Percentiles rank a stretch among this genome's conserved stretches.
These are phyloP conservation scores for Cryptosporidium canis DNA, from an alignment of 169 alveolate species.

Conservation along the genomic window DNA sequence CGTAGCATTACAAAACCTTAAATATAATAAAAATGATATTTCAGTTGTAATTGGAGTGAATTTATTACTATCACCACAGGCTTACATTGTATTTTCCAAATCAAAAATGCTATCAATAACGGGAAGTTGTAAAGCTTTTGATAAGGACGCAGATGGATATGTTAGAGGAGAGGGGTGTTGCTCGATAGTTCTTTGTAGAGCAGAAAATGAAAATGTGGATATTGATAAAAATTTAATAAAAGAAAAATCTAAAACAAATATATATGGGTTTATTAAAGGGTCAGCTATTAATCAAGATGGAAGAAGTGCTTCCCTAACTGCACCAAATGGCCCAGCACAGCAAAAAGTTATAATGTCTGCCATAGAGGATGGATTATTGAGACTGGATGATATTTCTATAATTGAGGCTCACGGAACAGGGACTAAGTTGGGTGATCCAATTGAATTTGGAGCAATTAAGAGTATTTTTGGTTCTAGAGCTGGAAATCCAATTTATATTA, in stretches of 20 bases:
- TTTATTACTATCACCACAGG: constrained; percentile 54
- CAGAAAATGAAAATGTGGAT: constrained; percentile 13
- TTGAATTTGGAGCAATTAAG: constrained; percentile 66
- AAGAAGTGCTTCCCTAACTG: constrained; percentile 70
- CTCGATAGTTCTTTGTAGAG: constrained; percentile 58
- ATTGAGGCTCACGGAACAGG: constrained; percentile 72
- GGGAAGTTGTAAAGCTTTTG: constrained; percentile 64
- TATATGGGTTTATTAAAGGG: constrained; percentile 21
- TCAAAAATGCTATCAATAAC: constrained; percentile 62
- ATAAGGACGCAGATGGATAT: constrained; percentile 71
- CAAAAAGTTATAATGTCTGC: constrained; percentile 51
- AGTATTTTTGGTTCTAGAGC: constrained; percentile 17
- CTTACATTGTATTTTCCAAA: constrained; percentile 60
- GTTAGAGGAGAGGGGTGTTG: constrained; percentile 72
- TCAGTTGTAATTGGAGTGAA: constrained; percentile 60
- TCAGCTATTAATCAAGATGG: constrained; percentile 72
- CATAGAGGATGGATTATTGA: constrained; percentile 4
- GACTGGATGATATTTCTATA: constrained; percentile 20
- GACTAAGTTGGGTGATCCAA: constrained; percentile 60
- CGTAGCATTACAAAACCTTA: constrained; percentile 65
- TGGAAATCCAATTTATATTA: constrained; percentile 67
- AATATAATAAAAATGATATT: constrained; percentile 8
- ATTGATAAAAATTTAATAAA: not conserved
- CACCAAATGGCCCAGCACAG: constrained; percentile 72
- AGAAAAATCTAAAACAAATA: not conserved